Evolutionary conservation across 1,284 basidiomycete genomes (phyloP), one percentile per base, ranked within the genome.

Genomic region (Cutaneotrichosporon curvatum): DNA sequence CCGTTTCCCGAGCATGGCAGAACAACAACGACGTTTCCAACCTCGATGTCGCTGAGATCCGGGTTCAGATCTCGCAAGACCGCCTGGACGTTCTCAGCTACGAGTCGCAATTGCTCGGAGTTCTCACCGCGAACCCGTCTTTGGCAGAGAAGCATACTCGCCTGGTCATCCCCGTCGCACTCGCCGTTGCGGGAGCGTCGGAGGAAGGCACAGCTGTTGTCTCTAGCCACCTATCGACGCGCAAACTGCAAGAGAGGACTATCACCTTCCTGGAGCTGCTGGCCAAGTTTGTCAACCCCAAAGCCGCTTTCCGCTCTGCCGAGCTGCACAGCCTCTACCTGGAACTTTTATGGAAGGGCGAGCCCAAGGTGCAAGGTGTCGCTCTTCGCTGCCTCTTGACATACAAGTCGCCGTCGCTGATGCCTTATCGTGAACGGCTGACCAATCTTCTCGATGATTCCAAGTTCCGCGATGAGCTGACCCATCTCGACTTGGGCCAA

Each of bases 211-310:
- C 45, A 1, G 28, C 56, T 4, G 54, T 52, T 11, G 46, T 32
- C 21, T 40, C 47, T 6, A 30, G 37, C 19, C 62, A 68, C 32
- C 58, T 73, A 2, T 68, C 67, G 5, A 67, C 67, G 4, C 67
- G 69, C 14, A 60, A 63, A 33, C 60, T 67, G 12, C 72, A 73
- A 47, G 34, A 72, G 70, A 67, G 65, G 70, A 78, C 90, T 22
- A 75, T 70, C 16, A 75, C 79, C 2, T 96, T 87, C 82, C 81
- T 98, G 21, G 80, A 81, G 28, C 77, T 98, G 2, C 87, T 97
- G 64, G 79, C 85, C 47, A 92, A 90, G 66, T 87, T 99, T 65
- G 75, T 75, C 58, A 96, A 96, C 62, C 91, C 91, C 10, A 92
- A 90, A 69, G 86, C 87, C 0, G 75, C 95, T 1, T 80, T 81